A percentile compares a stretch with the other conserved stretches of the same genome.
These are phyloP conservation scores for Neurospora sp. DNA, from an alignment of 495 filamentous ascomycete genomes.

Conservation along the genomic window DNA sequence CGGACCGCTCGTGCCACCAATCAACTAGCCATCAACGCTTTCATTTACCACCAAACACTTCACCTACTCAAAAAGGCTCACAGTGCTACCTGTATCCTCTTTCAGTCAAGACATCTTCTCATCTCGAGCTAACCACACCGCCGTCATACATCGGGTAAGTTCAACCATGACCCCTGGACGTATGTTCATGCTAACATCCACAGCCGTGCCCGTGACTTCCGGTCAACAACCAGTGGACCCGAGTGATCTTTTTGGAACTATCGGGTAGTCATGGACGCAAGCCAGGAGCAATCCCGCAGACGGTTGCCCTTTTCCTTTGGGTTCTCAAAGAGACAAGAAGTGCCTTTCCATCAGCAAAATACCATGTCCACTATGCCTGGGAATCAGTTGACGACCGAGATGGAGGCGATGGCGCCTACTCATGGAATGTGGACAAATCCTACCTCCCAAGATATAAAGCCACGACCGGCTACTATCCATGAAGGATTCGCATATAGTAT, in stretches of 20 bases:
- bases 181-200: constrained; percentile 27
- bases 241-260: constrained; percentile 17
- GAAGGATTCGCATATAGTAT: constrained; percentile 50
- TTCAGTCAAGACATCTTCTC: constrained; percentile 1
- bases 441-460: constrained; percentile 31
- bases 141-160: neutral
- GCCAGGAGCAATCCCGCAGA: constrained; percentile 19
- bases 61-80: neutral
- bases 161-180: constrained; percentile 1
- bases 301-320: neutral
- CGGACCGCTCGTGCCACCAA: neutral
- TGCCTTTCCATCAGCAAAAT: constrained; percentile 8
- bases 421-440: constrained; percentile 36
- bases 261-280: constrained; percentile 29
- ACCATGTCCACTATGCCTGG: constrained; percentile 31
- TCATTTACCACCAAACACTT: constrained; percentile 6
- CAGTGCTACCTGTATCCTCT: constrained; percentile 1
- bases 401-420: constrained; percentile 27
- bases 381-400: constrained; percentile 25
- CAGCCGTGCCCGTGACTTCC: constrained; percentile 16
- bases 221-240: constrained; percentile 27
- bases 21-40: constrained; percentile 7
- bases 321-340: constrained; percentile 18
- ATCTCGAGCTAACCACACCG: neutral
- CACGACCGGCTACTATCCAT: constrained; percentile 46